A percentile compares a stretch with the other conserved stretches of the same genome.
Conservation (phyloP, 2,329 filamentous ascomycete genomes). For the Parastagonospora nodorum region DNA sequence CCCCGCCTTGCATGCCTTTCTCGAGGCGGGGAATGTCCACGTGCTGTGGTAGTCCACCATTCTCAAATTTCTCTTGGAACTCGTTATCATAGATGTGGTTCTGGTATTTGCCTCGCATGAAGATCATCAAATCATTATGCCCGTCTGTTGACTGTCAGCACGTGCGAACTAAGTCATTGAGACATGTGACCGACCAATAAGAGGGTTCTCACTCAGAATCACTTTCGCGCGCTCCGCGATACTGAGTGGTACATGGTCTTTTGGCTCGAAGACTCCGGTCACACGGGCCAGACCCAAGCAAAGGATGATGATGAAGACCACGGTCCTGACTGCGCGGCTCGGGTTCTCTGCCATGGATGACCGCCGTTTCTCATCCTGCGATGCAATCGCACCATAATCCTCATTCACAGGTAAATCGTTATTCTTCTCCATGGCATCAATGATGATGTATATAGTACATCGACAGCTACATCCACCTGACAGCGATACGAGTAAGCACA, state of each 20-base stretch:
- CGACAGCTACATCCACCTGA: not conserved
- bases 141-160: constrained; percentile 65
- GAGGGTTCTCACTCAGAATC: constrained; percentile 45
- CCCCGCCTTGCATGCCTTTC: constrained; percentile 74
- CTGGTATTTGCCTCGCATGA: constrained; percentile 67
- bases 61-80: constrained; percentile 76
- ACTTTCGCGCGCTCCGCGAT: constrained; percentile 40
- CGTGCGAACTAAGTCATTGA: not conserved
- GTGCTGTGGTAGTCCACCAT: constrained; percentile 70
- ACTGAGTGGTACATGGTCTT: constrained; percentile 11
- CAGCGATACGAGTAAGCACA: not conserved
- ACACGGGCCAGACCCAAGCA: not conserved
- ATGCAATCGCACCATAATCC: not conserved
- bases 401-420: not conserved
- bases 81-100: constrained; percentile 76
- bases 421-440: constrained; percentile 13
- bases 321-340: constrained; percentile 1
- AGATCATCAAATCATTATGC: constrained; percentile 84
- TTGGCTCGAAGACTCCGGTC: not conserved
- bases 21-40: constrained; percentile 79
- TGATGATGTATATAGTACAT: not conserved
- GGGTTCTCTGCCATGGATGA: not conserved
- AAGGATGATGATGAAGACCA: constrained; percentile 11
- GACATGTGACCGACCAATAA: constrained; percentile 44
- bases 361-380: not conserved